These are phyloP conservation scores for Monosporascus sp. DNA, from an alignment of 2,329 filamentous ascomycete genomes.

Conservation along the genomic window DNA sequence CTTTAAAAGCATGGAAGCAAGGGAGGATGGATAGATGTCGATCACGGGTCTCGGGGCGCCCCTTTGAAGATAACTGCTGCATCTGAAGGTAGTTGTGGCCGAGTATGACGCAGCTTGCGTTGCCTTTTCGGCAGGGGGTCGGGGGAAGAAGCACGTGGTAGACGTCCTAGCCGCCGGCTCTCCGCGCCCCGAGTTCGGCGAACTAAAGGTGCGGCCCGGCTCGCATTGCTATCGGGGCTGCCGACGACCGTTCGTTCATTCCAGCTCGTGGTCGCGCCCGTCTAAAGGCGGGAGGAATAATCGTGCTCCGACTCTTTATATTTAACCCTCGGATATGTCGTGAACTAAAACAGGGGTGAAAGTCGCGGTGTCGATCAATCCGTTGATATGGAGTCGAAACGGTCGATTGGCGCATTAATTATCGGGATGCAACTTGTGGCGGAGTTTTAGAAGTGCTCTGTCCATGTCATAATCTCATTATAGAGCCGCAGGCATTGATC, in stretches of 20 bases:
- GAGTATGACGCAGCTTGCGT: slow-evolving; percentile 60
- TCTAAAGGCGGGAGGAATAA: slow-evolving; percentile 7
- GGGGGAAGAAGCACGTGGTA: slow-evolving; percentile 62
- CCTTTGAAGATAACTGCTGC: slow-evolving; percentile 57
- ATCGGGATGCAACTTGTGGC: no score
- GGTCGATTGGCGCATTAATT: no score
- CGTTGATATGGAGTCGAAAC: no score
- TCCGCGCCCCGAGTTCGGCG: slow-evolving; percentile 31
- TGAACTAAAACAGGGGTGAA: no score
- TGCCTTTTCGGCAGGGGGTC: slow-evolving; percentile 58
- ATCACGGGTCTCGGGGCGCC: slow-evolving; percentile 63
- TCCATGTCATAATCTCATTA: no score
- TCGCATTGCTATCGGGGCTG: slow-evolving; percentile 43
- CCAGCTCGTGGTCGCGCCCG: slow-evolving; percentile 36
- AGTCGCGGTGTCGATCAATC: no score
- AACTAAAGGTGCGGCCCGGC: slow-evolving; percentile 33
- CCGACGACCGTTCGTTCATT: slow-evolving; percentile 40
- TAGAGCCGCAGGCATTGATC: no score
- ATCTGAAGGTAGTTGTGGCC: slow-evolving; percentile 68
- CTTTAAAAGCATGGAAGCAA: slow-evolving; percentile 30
- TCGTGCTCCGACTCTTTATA: slow-evolving; percentile 22
- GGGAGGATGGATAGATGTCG: slow-evolving; percentile 67
- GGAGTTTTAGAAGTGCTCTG: no score
- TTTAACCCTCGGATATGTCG: slow-evolving; percentile 11
- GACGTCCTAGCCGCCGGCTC: slow-evolving; percentile 45